phyloP scores from a whole-genome alignment of 2,329 filamentous ascomycete species.

The Xylaria digitata region DNA sequence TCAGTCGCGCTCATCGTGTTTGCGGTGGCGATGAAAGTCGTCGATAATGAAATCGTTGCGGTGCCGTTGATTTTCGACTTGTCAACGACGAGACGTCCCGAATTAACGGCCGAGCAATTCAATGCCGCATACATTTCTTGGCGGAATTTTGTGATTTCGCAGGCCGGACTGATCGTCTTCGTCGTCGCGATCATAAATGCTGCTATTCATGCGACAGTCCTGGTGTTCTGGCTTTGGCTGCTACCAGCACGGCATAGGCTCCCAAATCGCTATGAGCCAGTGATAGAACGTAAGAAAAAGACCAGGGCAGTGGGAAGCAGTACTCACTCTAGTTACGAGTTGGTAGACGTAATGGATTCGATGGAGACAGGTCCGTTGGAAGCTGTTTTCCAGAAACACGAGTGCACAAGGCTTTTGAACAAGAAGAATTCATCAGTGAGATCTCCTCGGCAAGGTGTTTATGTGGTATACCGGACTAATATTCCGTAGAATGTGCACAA shows the following conservation, averaged over 20 bases:
- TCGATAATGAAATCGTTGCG: neutral
- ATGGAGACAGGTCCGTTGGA: conserved; percentile 10
- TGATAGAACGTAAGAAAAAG: conserved; percentile 6
- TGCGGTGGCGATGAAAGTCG: conserved; percentile 6
- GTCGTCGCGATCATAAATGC: conserved; percentile 1
- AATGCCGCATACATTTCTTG: conserved; percentile 16
- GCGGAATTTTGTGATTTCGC: neutral
- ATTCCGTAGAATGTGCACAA: neutral
- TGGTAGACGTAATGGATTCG: neutral
- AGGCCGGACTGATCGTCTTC: conserved; percentile 3
- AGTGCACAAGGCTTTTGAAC: conserved; percentile 8
- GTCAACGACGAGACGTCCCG: neutral
- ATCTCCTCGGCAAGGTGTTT: neutral
- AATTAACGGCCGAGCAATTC: conserved; percentile 14
- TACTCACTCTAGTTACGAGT: conserved; percentile 14
- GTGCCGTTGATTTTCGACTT: conserved; percentile 8
- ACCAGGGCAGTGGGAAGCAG: neutral
- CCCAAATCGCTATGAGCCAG: conserved; percentile 23
- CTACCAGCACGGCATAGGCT: conserved; percentile 22
- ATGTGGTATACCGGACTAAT: neutral
- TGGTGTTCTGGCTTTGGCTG: conserved; percentile 27
- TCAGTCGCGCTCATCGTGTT: neutral
- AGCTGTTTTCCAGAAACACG: conserved; percentile 20
- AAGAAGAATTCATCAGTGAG: neutral
- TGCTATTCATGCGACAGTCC: conserved; percentile 10